Percentiles rank a stretch among this genome's conserved stretches.
These are phyloP conservation scores for Hirschioporus abietinus DNA, from an alignment of 768 basidiomycete genomes.

Conservation along the genomic window DNA sequence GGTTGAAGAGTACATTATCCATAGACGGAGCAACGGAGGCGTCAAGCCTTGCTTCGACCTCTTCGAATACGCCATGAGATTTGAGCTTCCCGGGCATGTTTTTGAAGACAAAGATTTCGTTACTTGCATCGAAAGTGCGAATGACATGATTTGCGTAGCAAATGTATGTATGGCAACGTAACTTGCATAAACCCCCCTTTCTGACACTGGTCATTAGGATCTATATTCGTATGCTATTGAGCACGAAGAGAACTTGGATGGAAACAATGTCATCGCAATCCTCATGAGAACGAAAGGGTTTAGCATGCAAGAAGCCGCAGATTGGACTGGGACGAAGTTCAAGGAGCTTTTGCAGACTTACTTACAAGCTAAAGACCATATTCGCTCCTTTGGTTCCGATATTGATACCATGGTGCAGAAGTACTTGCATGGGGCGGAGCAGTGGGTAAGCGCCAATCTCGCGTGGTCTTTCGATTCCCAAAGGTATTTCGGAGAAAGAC, in stretches of 20 bases:
- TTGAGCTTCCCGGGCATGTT: slow-evolving; percentile 23
- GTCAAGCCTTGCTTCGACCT: slow-evolving; percentile 20
- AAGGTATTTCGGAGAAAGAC: slow-evolving; percentile 20
- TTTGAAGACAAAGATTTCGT: slow-evolving; percentile 18
- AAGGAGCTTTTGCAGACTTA: slow-evolving; percentile 46
- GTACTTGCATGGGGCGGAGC: slow-evolving; percentile 13
- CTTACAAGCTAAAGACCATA: slow-evolving; percentile 33
- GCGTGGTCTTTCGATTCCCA: slow-evolving; percentile 18
- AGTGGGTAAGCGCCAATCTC: slow-evolving; percentile 16
- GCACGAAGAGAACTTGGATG: slow-evolving; percentile 21
- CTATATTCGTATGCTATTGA: slow-evolving; percentile 29
- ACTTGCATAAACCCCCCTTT: not conserved
- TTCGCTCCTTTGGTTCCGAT: slow-evolving; percentile 12
- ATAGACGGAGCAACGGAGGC: slow-evolving; percentile 23
- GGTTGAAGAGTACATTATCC: slow-evolving; percentile 18
- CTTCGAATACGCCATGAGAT: slow-evolving; percentile 20
- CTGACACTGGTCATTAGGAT: slow-evolving; percentile 14
- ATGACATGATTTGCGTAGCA: slow-evolving; percentile 24
- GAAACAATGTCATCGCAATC: slow-evolving; percentile 24
- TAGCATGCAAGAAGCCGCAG: slow-evolving; percentile 27
- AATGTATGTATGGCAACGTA: slow-evolving; percentile 15
- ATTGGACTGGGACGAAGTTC: slow-evolving; percentile 51
- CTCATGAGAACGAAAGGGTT: slow-evolving; percentile 21
- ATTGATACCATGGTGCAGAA: slow-evolving; percentile 10
- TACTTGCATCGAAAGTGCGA: slow-evolving; percentile 15